phyloP scores from a whole-genome alignment of 257 asterid species.

The Ocimum tenuiflorum region DNA sequence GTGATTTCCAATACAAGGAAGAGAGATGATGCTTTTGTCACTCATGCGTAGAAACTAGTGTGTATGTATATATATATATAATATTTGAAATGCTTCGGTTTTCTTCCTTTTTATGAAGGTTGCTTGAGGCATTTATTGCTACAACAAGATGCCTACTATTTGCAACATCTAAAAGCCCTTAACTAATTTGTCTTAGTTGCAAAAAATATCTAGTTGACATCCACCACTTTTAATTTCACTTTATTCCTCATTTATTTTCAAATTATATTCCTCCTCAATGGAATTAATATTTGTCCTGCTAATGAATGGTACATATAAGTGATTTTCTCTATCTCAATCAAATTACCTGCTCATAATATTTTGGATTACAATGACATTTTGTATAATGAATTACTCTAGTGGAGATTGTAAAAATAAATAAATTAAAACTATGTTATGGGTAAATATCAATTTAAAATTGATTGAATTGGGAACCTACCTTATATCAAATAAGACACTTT shows the following conservation, averaged over 20 bases:
- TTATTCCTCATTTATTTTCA: background rate
- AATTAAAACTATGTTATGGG: no score
- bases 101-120: background rate
- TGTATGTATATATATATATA: background rate
- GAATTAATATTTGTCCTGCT: background rate
- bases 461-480: no score
- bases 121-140: constrained; percentile 10
- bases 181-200: background rate
- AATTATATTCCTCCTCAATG: background rate
- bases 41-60: background rate
- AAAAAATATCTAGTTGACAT: background rate
- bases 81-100: background rate
- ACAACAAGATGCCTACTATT: constrained; percentile 3
- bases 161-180: background rate
- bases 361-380: no score
- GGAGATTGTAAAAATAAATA: no score
- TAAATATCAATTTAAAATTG: no score
- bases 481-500: no score
- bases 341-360: no score
- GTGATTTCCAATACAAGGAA: background rate
- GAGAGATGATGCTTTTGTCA: background rate
- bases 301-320: no score
- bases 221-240: background rate
- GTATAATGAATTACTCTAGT: no score
- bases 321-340: no score